Percentiles rank a stretch among this genome's conserved stretches.
Evolutionary conservation across 805 yeast genomes (phyloP).

Genomic region (Suhomyces kilbournensis): DNA sequence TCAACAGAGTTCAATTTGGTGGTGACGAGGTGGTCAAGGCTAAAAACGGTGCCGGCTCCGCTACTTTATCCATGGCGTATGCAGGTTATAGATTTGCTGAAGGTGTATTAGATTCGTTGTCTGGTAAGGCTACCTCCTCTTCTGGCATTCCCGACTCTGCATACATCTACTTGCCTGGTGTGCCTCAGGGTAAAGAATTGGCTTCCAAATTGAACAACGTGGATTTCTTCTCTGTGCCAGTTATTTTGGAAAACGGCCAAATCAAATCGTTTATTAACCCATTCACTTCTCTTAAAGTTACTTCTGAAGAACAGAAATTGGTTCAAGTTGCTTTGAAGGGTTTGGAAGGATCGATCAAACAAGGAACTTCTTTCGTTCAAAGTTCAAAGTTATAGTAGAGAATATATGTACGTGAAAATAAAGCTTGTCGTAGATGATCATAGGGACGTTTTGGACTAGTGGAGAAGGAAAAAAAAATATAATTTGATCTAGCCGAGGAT

Average conservation of each 20-base stretch:
- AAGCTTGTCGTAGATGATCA: too few relatives aligned
- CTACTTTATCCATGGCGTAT: slow-evolving; percentile 93
- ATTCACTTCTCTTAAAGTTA: slow-evolving; percentile 26
- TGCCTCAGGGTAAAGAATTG: slow-evolving; percentile 46
- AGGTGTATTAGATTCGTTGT: slow-evolving; percentile 57
- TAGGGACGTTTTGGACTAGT: too few relatives aligned
- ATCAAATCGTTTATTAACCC: slow-evolving; percentile 37
- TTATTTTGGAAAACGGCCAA: slow-evolving; percentile 37
- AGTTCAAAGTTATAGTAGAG: slow-evolving; percentile 32
- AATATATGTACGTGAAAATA: not conserved
- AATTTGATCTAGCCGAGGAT: slow-evolving; percentile 29
- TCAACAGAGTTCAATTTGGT: slow-evolving; percentile 53
- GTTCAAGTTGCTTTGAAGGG: slow-evolving; percentile 39
- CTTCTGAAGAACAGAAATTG: slow-evolving; percentile 31
- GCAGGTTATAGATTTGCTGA: slow-evolving; percentile 79
- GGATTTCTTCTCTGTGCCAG: slow-evolving; percentile 50
- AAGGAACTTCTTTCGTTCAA: slow-evolving; percentile 39
- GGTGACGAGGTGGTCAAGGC: slow-evolving; percentile 98
- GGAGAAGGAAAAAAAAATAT: slow-evolving; percentile 8
- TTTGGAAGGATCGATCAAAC: slow-evolving; percentile 36
- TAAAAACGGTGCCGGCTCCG: slow-evolving; percentile 91
- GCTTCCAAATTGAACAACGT: slow-evolving; percentile 36
- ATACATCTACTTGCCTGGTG: slow-evolving; percentile 53
- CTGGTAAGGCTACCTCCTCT: slow-evolving; percentile 52
- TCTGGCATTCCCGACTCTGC: slow-evolving; percentile 42